phyloP scores from a whole-genome alignment of 768 basidiomycete genomes.

The Sporobolomyces pararoseus region DNA sequence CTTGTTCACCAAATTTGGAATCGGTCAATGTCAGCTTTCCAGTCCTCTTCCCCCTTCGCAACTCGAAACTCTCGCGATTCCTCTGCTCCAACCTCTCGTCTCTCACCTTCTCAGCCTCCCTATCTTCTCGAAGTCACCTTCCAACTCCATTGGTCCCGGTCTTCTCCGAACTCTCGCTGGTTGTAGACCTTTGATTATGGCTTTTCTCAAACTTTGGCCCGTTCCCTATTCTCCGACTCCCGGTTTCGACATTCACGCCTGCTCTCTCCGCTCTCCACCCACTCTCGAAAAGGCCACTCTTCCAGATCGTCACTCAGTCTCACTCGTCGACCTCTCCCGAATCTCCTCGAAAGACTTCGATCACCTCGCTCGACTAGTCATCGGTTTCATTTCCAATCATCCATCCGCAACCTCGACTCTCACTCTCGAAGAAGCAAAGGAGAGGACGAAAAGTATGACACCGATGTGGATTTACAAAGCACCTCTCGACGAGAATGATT shows the following conservation, averaged over 20 bases:
- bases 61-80: constrained; percentile 2
- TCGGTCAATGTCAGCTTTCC: constrained; percentile 7
- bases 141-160: no score
- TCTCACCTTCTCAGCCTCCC: constrained; percentile 20
- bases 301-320: background rate
- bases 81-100: background rate
- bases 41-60: background rate
- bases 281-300: background rate
- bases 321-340: background rate
- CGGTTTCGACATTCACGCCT: background rate
- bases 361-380: background rate
- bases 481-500: background rate
- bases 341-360: background rate
- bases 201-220: constrained; percentile 9
- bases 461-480: constrained; percentile 25
- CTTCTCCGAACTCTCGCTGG: constrained; percentile 24
- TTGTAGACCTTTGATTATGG: background rate
- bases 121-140: background rate
- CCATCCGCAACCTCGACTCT: background rate
- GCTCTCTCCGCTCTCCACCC: background rate
- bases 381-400: background rate
- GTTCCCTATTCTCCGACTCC: background rate
- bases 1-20: constrained; percentile 28
- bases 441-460: background rate
- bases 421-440: background rate